phyloP scores from a whole-genome alignment of 768 basidiomycete species.

The Daedaleopsis nitida region DNA sequence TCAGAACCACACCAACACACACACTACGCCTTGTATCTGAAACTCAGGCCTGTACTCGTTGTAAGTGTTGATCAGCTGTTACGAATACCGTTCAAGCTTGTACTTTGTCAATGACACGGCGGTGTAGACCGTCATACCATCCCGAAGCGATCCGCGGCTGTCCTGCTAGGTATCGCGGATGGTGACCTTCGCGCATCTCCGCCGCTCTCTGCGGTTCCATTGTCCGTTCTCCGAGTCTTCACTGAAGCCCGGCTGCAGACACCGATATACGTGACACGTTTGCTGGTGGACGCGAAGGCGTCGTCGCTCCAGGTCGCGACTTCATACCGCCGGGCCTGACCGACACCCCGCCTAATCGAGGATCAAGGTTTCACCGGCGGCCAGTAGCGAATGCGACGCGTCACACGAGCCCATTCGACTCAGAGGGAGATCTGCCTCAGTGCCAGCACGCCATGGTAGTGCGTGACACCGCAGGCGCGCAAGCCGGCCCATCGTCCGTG shows the following conservation, averaged over 20 bases:
- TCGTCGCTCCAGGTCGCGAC: not conserved
- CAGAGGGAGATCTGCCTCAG: not conserved
- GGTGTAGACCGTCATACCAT: too few relatives aligned
- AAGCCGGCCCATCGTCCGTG: not conserved
- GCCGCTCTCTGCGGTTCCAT: not conserved
- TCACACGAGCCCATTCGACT: not conserved
- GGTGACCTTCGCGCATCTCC: not conserved
- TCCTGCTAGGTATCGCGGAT: too few relatives aligned
- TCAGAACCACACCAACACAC: too few relatives aligned
- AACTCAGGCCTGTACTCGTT: too few relatives aligned
- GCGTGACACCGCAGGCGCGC: not conserved
- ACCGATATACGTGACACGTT: not conserved
- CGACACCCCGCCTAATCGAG: conserved; percentile 10
- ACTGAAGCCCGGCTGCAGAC: not conserved
- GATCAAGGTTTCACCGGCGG: conserved; percentile 1
- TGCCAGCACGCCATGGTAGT: not conserved
- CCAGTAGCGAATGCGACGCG: conserved; percentile 11
- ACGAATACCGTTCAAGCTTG: too few relatives aligned
- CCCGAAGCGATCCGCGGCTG: too few relatives aligned
- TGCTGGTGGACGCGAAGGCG: not conserved
- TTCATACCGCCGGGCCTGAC: not conserved
- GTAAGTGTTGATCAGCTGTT: too few relatives aligned
- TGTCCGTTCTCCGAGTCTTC: not conserved
- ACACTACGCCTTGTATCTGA: too few relatives aligned
- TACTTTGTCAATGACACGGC: too few relatives aligned